Evolutionary conservation across 176 grass and related monocot genomes (phyloP).

Genomic region (sorghum (Sorghum bicolor)): DNA sequence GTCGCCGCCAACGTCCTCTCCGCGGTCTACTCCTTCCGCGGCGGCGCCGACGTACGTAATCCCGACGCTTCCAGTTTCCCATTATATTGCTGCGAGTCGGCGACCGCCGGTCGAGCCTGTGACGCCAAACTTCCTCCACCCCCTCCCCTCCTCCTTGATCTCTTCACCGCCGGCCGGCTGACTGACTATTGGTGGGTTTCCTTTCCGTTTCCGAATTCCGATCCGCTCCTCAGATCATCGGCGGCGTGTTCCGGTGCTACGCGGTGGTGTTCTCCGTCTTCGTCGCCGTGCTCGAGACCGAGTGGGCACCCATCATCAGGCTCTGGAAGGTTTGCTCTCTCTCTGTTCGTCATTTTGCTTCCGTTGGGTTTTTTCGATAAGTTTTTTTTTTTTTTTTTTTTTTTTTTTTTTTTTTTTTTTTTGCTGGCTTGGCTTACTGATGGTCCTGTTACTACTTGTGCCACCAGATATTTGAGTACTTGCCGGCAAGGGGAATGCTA

Average conservation of each 20-base stretch:
- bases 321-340: constrained; percentile 44
- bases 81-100: too few species aligned
- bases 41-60: constrained; percentile 43
- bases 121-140: too few species aligned
- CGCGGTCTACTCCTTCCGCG: constrained; percentile 64
- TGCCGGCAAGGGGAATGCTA: constrained; percentile 26
- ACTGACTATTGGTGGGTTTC: too few species aligned
- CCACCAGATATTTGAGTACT: constrained; percentile 75
- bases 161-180: too few species aligned
- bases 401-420: too few species aligned
- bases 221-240: constrained; percentile 74
- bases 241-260: constrained; percentile 86
- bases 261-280: constrained; percentile 75
- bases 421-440: not conserved
- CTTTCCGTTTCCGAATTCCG: too few species aligned
- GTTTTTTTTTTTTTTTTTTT: too few species aligned
- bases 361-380: too few species aligned
- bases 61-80: too few species aligned
- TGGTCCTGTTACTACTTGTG: not conserved
- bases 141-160: too few species aligned
- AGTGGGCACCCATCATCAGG: constrained; percentile 75
- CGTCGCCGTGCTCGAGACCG: constrained; percentile 70
- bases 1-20: constrained; percentile 81
- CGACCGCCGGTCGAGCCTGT: too few species aligned
- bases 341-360: not conserved